Evolutionary conservation across 1,284 basidiomycete genomes (phyloP).

Genomic region (Apiotrichum domesticum): DNA sequence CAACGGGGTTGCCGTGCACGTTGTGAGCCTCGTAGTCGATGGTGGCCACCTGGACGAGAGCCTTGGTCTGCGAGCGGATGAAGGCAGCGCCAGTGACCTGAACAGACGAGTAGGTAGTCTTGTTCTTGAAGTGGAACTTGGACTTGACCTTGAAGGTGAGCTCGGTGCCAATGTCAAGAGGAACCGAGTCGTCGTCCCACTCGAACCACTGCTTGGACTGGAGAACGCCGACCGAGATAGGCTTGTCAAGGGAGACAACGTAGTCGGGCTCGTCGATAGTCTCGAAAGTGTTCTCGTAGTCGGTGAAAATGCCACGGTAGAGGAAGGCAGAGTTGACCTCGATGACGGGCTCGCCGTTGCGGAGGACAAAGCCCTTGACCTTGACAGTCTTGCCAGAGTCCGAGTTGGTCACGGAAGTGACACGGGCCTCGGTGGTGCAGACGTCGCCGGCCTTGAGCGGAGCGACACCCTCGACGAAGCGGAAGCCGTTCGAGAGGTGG

Average conservation of each 20-base stretch:
- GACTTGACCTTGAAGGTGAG: constrained; percentile 86
- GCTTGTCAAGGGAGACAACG: constrained; percentile 65
- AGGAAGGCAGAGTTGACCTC: constrained; percentile 94
- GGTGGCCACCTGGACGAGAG: constrained; percentile 77
- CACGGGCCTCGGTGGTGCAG: constrained; percentile 81
- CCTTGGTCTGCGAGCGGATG: constrained; percentile 76
- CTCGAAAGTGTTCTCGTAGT: constrained; percentile 95
- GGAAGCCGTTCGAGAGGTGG: constrained; percentile 95
- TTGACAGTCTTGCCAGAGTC: constrained; percentile 91
- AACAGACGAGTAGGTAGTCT: constrained; percentile 74
- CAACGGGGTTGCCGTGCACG: constrained; percentile 85
- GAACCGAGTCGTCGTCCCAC: constrained; percentile 78
- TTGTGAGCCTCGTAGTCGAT: constrained; percentile 82
- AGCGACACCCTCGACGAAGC: constrained; percentile 68
- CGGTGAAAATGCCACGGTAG: constrained; percentile 88
- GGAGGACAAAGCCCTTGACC: constrained; percentile 78
- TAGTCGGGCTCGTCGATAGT: constrained; percentile 83
- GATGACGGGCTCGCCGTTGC: constrained; percentile 71
- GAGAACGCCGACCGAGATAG: constrained; percentile 81
- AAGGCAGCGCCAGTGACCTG: constrained; percentile 79
- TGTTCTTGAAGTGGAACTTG: constrained; percentile 85
- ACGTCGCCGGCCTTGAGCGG: constrained; percentile 79
- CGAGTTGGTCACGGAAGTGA: constrained; percentile 82
- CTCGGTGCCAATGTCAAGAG: constrained; percentile 70
- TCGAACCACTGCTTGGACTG: constrained; percentile 97